Evolutionary conservation across 2,329 filamentous ascomycete genomes (phyloP), one percentile per base, ranked within the genome.

Genomic region (Chaetothyriales sp.): DNA sequence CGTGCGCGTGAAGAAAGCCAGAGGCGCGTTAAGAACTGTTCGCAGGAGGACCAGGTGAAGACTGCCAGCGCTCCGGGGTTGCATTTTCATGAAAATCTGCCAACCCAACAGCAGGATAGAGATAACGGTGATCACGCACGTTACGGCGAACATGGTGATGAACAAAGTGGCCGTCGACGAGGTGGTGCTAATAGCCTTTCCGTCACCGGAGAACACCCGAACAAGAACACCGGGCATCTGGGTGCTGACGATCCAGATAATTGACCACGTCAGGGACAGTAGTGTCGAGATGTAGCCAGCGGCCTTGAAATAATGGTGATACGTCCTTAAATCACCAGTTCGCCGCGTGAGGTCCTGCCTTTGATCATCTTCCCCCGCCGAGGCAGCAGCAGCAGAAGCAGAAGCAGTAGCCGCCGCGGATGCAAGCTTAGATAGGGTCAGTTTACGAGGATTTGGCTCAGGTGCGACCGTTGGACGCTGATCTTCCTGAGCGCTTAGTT

Each of bases 21-120:
- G 70, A 1, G 69, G 66, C 0, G 69, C 67, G 47, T 63, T 66
- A 15, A 75, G 65, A 9, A 76, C 73, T 2, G 74, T 73, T 5
- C 66, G 65, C 9, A 77, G 62, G 1, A 77, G 63, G 44, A 64
- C 69, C 49, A 64, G 65, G 55, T 78, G 75, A 53, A 78, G 74
- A 43, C 57, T 66, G 49, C 70, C 67, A 5, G 72, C 74, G 10
- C 75, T 76, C 40, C 68, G 69, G 3, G 75, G 74, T 2, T 78
- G 72, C 71, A 49, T 40, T 49, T 45, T 29, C 22, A 51, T 29
- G 25, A 47, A 40, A 25, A 47, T 48, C 77, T 76, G 2, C 71
- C 37, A 77, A 44, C 77, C 71, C 57, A 76, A 66, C 61, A 74
- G 69, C 66, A 68, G 69, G 37, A 46, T 47, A n/a, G 51, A 18